phyloP scores from a whole-genome alignment of 1,139 yeast species.

The Nakaseomyces sp. region DNA sequence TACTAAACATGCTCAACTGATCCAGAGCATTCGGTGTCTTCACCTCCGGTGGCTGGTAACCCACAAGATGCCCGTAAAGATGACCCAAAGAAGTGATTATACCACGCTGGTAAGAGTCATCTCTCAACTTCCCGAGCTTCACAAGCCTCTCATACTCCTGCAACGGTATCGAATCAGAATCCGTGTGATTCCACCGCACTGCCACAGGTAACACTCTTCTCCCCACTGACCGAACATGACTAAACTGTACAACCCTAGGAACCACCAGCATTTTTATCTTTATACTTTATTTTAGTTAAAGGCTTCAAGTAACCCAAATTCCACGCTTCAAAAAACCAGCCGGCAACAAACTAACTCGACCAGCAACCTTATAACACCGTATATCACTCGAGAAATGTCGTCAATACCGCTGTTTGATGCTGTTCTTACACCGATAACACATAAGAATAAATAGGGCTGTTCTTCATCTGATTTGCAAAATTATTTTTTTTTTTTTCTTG shows the following conservation, averaged over 20 bases:
- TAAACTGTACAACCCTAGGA: background rate
- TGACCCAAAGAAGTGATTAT: conserved; percentile 48
- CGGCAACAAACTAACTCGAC: too few relatives aligned
- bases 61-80: conserved; percentile 40
- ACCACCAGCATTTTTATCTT: background rate
- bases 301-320: too few relatives aligned
- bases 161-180: conserved; percentile 37
- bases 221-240: background rate
- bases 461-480: background rate
- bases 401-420: too few relatives aligned
- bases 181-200: background rate
- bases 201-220: background rate
- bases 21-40: conserved; percentile 41
- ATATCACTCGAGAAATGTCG: too few relatives aligned
- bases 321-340: too few relatives aligned
- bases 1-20: conserved; percentile 37
- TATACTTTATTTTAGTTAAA: too few relatives aligned
- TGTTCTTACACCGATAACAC: too few relatives aligned
- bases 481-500: too few relatives aligned
- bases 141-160: conserved; percentile 55
- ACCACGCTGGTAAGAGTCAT: conserved; percentile 58
- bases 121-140: conserved; percentile 42
- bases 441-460: too few relatives aligned
- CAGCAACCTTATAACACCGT: too few relatives aligned
- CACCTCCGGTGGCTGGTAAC: conserved; percentile 51